These are phyloP conservation scores for Aspergillus taichungensis DNA, from an alignment of 495 filamentous ascomycete genomes.

Conservation along the genomic window DNA sequence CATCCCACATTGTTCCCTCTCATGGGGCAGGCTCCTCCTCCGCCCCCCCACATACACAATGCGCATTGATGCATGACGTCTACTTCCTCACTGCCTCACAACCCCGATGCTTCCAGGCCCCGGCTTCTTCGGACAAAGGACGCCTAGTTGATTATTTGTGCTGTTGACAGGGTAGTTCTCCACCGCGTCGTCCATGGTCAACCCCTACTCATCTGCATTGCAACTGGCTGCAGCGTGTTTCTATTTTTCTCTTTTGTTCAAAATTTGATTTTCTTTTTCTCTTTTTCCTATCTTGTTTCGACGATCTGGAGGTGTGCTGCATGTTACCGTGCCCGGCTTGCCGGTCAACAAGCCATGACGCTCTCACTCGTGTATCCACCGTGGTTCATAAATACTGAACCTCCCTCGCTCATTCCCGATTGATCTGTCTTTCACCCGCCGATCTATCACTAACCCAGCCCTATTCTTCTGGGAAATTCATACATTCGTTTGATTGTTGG, in stretches of 20 bases:
- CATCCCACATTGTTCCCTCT: constrained; percentile 2
- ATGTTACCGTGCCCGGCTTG: not conserved
- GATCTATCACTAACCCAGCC: constrained; percentile 5
- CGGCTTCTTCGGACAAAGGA: constrained; percentile 7
- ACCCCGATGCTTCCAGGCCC: constrained; percentile 9
- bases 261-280: constrained; percentile 2
- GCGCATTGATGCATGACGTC: constrained; percentile 11
- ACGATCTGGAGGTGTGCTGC: not conserved
- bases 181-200: constrained; percentile 12
- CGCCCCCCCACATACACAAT: constrained; percentile 3
- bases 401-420: constrained; percentile 61
- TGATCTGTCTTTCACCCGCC: constrained; percentile 44
- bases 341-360: constrained; percentile 3
- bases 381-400: constrained; percentile 19
- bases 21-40: not conserved
- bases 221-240: constrained; percentile 6
- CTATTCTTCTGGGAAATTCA: not conserved
- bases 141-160: constrained; percentile 5
- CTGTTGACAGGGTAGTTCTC: not conserved
- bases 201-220: constrained; percentile 1
- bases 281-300: not conserved
- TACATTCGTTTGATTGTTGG: not conserved
- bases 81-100: constrained; percentile 1
- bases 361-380: constrained; percentile 6
- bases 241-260: constrained; percentile 10